Evolutionary conservation across 2,329 filamentous ascomycete genomes (phyloP), one percentile per base, ranked within the genome.

Genomic region (Didymella glomerata): DNA sequence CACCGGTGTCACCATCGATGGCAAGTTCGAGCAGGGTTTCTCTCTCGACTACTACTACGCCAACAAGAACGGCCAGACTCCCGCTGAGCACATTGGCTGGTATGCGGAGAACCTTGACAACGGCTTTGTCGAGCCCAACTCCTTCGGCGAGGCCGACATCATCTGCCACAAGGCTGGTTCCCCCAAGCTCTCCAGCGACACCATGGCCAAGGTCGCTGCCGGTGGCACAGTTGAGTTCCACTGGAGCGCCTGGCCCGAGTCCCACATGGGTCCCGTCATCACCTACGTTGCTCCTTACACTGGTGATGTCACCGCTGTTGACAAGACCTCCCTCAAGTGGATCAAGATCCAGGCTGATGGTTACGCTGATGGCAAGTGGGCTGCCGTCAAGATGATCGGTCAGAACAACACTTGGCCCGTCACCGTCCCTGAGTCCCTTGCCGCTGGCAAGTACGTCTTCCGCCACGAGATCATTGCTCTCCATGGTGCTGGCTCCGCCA

Each of bases 101-200:
- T 73, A 70, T 49, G 73, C 75, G 11, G 71, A 75, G 61, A 70
- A 76, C 68, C 68, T 75, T 42, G 75, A 76, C 67, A 76, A 75
- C 62, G 73, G 73, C 59, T 77, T 75, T 56, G 68, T 77, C 28
- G 64, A 67, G 52, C 72, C 72, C 44, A 65, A 68, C 60, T 47
- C 61, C 28, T 76, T 69, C 65, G 57, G 53, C 52, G 60, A 56
- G 16, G 41, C 73, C 48, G 73, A 77, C 64, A 87, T 89, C 64
- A 85, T 87, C 77, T 89, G 86, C 80, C 88, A 90, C 80, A 81
- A 81, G 72, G 76, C 77, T 42, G 86, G 83, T 28, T 79, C 80
- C 28, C 80, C 82, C 78, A 61, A 67, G 28, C 59, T 59, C 27
- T 66, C 63, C 25, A 66, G 62, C 11, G 78, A 81, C 57, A 79